A percentile compares a stretch with the other conserved stretches of the same genome.
Evolutionary conservation across 2,329 filamentous ascomycete genomes (phyloP).

Genomic region (Xylaria sp.): DNA sequence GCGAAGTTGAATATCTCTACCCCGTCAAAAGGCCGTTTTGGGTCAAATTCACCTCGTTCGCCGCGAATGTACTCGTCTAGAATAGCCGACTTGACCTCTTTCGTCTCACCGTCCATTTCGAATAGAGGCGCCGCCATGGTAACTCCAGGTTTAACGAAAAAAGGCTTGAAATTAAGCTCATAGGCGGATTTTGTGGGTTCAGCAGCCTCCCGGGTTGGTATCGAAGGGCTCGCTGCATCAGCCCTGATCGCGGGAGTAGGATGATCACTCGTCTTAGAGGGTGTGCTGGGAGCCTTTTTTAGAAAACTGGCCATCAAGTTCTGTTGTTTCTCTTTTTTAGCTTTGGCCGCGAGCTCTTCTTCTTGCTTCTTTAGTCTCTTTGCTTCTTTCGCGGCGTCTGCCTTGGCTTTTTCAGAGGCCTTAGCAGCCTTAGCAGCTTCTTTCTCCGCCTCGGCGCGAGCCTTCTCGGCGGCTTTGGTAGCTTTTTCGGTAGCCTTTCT

Average conservation of each 20-base stretch:
- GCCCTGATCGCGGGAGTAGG: constrained; percentile 28
- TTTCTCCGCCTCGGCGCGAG: constrained; percentile 44
- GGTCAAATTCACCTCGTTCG: constrained; percentile 56
- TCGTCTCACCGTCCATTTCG: constrained; percentile 66
- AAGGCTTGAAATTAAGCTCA: constrained; percentile 79
- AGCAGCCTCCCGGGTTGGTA: constrained; percentile 40
- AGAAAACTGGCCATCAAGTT: constrained; percentile 43
- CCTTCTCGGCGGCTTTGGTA: constrained; percentile 41
- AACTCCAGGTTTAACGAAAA: constrained; percentile 79
- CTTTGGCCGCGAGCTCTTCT: constrained; percentile 51
- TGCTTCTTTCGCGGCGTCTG: constrained; percentile 56
- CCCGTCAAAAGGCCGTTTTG: constrained; percentile 55
- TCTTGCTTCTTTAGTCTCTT: constrained; percentile 55
- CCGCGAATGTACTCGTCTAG: constrained; percentile 64
- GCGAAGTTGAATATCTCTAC: constrained; percentile 58
- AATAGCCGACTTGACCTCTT: constrained; percentile 59
- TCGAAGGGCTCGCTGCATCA: constrained; percentile 39
- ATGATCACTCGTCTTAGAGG: constrained; percentile 39
- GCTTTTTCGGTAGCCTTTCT: constrained; percentile 22
- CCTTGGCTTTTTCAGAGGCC: constrained; percentile 50
- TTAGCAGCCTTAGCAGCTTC: constrained; percentile 29
- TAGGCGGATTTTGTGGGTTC: constrained; percentile 62
- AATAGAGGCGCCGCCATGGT: constrained; percentile 71
- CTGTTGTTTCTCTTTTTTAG: constrained; percentile 56
- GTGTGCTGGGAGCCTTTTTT: constrained; percentile 42